Evolutionary conservation across 306 rosid species (phyloP).

Genomic region (Datisca glomerata): DNA sequence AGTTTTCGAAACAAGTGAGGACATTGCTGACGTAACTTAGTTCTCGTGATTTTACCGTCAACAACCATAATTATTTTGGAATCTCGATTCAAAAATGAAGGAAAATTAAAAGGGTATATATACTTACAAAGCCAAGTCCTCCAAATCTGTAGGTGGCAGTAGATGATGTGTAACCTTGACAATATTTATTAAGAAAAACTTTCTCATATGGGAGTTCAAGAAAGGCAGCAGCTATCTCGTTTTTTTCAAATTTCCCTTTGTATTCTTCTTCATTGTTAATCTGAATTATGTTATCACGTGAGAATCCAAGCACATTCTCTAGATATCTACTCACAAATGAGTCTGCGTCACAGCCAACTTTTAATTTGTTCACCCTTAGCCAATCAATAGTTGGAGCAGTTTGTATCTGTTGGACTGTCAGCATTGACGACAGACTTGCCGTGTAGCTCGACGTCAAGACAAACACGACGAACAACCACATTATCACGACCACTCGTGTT

Average conservation of each 20-base stretch:
- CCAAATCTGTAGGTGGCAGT: constrained; percentile 37
- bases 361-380: constrained; percentile 21
- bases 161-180: constrained; percentile 28
- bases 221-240: constrained; percentile 46
- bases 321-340: constrained; percentile 21
- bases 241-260: constrained; percentile 7
- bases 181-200: constrained; percentile 29
- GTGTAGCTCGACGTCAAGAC: constrained; percentile 55
- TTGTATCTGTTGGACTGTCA: constrained; percentile 33
- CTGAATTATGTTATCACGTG: not conserved
- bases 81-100: not conserved
- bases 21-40: too few relatives aligned
- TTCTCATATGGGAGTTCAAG: constrained; percentile 58
- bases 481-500: constrained; percentile 29
- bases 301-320: constrained; percentile 10
- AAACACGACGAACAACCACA: constrained; percentile 53
- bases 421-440: constrained; percentile 60
- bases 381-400: constrained; percentile 24
- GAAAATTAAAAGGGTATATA: not conserved
- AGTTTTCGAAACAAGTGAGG: too few relatives aligned
- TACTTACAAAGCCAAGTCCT: constrained; percentile 70
- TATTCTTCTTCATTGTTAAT: constrained; percentile 20
- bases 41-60: not conserved
- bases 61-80: not conserved
- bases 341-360: constrained; percentile 41